Base-by-base conservation (phyloP, 2,329 filamentous ascomycete species). In the Talaromyces atroroseus region DNA sequence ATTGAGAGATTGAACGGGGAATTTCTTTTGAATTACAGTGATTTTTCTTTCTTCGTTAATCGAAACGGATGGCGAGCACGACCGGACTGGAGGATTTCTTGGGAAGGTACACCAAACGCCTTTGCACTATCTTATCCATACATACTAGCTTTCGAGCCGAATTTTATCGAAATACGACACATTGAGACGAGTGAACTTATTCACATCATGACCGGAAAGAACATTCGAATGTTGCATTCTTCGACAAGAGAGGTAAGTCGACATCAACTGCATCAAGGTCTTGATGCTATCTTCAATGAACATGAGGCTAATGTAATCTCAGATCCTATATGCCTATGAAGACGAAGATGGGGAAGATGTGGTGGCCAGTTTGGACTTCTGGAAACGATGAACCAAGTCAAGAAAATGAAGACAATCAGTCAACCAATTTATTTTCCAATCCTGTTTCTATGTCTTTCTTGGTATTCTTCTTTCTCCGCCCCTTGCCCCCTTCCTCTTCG, bases 11-110 rank as follows among this genome's bases (percentile, higher is more conserved):
- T 97, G 69, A 95, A 95, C 64, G 92, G 92, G 71, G 94, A 99
- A 70, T 99, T 99, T 79, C 74, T 99, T 64, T 85, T 99, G 61
- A 97, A 96, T 74, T 99, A 99, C 76, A 94, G 90, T 4, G 94
- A 99, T 71, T 99, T 96, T 74, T 96, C 90, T 12, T 99, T 99
- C 83, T 99, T 97, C 68, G 94, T 99, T 69, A 97, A 99, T 74
- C 85, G 94, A 66, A 97, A 99, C 71, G 94, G 94, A 38, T 99
- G 94, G 94, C 86, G 94, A 61, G 92, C 92, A 54, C 83, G 92
- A 66, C 91, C 92, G 5, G 94, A 99, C 73, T 99, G 94, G 94
- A 87, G 88, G 66, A 96, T 99, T 68, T 88, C 92, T 61, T 99
- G 94, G 94, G 94, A 99, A 76, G 94, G 94, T 56, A 89, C 85